Evolutionary conservation across 108 stramenopile genomes (phyloP).

Genomic region (Aurantiochytrium sp.): DNA sequence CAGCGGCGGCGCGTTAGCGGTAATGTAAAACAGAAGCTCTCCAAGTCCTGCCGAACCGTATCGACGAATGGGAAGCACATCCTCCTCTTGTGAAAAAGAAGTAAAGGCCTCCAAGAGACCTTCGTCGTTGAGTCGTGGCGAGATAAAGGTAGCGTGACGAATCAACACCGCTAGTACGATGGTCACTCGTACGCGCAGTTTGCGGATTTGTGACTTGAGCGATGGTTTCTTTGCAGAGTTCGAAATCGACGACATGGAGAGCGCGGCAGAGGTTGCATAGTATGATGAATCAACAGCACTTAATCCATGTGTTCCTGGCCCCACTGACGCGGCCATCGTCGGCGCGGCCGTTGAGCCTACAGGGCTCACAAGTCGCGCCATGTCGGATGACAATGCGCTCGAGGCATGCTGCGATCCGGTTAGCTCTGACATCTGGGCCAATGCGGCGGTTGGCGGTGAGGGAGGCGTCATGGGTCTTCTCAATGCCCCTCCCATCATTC

Average conservation of each 20-base stretch:
- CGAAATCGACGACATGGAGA: neutral
- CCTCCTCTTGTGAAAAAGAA: neutral
- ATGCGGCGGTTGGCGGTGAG: too few relatives aligned
- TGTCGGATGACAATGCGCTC: too few relatives aligned
- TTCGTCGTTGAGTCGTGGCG: constrained; percentile 19
- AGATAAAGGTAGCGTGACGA: constrained; percentile 49
- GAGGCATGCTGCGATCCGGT: too few relatives aligned
- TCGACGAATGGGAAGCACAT: constrained; percentile 21
- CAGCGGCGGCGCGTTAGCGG: constrained; percentile 37
- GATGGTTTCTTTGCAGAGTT: neutral
- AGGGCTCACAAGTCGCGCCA: too few relatives aligned
- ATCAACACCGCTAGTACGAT: constrained; percentile 34
- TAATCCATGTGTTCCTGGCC: neutral
- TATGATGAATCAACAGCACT: neutral
- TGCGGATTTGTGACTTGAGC: neutral
- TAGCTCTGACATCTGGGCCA: too few relatives aligned
- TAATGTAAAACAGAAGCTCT: constrained; percentile 48
- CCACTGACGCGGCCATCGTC: neutral
- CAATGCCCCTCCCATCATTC: too few relatives aligned
- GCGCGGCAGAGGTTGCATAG: too few relatives aligned
- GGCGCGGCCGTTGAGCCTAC: too few relatives aligned
- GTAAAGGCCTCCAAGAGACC: neutral
- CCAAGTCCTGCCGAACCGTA: constrained; percentile 42
- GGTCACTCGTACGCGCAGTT: constrained; percentile 22
- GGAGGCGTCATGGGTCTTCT: too few relatives aligned